Percentiles rank a stretch among this genome's conserved stretches.
These are phyloP conservation scores for Xerophyta viscosa DNA, from an alignment of 106 monocot species.

Conservation along the genomic window DNA sequence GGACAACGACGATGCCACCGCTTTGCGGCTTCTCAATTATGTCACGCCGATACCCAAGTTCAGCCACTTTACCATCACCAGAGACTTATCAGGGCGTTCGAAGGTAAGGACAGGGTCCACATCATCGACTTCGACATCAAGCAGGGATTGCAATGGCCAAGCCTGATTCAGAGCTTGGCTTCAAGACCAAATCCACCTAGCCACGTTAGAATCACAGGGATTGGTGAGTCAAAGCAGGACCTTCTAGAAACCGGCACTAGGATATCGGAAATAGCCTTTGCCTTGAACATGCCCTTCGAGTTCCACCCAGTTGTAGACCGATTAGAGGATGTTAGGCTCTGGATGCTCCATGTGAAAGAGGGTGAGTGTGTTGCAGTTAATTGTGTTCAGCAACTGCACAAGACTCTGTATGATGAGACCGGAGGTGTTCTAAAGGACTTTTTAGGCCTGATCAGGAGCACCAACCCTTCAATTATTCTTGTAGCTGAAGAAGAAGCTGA, in stretches of 20 bases:
- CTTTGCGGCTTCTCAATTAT: constrained; percentile 48
- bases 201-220: constrained; percentile 75
- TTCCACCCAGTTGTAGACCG: constrained; percentile 79
- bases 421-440: constrained; percentile 35
- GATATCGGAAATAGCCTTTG: constrained; percentile 48
- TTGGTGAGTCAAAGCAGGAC: constrained; percentile 54
- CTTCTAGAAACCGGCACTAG: constrained; percentile 55
- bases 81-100: constrained; percentile 41
- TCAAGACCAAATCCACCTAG: constrained; percentile 46
- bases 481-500: constrained; percentile 70
- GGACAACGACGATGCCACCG: constrained; percentile 27
- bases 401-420: constrained; percentile 42
- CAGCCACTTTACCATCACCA: constrained; percentile 70
- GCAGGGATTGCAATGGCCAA: constrained; percentile 81
- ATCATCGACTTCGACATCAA: constrained; percentile 89
- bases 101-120: constrained; percentile 66
- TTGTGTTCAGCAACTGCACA: constrained; percentile 62
- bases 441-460: constrained; percentile 52
- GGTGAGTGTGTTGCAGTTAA: constrained; percentile 80
- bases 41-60: constrained; percentile 66
- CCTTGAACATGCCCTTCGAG: constrained; percentile 45
- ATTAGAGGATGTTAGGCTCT: constrained; percentile 84
- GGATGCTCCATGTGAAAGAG: constrained; percentile 96
- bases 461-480: constrained; percentile 52
- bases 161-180: constrained; percentile 64